These are phyloP conservation scores for Ulota crispa DNA, from an alignment of 225 moss, liverwort and hornwort species.

Conservation along the genomic window DNA sequence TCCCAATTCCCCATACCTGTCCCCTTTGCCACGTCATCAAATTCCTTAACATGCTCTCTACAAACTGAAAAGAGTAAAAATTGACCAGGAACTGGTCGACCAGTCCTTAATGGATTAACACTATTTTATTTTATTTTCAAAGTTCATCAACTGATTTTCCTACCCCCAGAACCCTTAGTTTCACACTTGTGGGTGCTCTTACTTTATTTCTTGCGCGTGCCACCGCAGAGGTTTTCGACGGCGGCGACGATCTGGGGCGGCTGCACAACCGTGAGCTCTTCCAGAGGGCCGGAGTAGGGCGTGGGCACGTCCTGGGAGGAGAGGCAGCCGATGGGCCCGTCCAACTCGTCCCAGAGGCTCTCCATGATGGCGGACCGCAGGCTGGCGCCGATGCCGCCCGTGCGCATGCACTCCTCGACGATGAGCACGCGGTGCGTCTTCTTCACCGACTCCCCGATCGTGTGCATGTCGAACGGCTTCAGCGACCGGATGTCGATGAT, in stretches of 20 bases:
- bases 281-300: constrained; percentile 88
- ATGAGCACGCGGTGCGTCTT: constrained; percentile 94
- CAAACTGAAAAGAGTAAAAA: too few species aligned
- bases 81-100: too few species aligned
- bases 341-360: constrained; percentile 90
- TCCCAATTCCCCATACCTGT: too few species aligned
- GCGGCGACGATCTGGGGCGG: constrained; percentile 86
- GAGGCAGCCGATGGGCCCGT: constrained; percentile 93
- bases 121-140: too few species aligned
- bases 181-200: too few species aligned
- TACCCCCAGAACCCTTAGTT: too few species aligned
- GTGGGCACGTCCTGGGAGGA: constrained; percentile 98
- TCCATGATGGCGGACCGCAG: constrained; percentile 96
- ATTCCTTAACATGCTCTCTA: too few species aligned
- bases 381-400: constrained; percentile 96
- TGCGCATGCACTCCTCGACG: constrained; percentile 98
- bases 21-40: too few species aligned
- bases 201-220: constrained; percentile 24
- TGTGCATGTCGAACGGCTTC: constrained; percentile 94
- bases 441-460: constrained; percentile 92
- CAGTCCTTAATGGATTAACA: too few species aligned
- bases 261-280: constrained; percentile 95
- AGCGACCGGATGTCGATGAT: constrained; percentile 96
- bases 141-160: too few species aligned
- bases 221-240: constrained; percentile 64